These are phyloP conservation scores for Pichia eremophila DNA, from an alignment of 805 yeast species.

Conservation along the genomic window DNA sequence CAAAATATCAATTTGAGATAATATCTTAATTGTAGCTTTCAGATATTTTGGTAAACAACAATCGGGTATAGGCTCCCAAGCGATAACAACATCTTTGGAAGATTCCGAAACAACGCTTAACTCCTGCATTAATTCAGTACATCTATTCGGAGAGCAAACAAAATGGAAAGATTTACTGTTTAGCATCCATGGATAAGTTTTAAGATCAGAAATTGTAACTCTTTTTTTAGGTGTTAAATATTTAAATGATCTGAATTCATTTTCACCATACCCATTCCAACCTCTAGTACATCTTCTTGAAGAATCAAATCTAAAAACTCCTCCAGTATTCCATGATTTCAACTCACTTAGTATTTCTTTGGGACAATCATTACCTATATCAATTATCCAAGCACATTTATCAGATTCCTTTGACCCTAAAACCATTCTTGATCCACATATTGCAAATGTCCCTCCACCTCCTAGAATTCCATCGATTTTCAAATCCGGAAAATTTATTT, in stretches of 20 bases:
- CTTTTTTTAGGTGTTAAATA: constrained; percentile 55
- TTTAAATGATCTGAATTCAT: constrained; percentile 52
- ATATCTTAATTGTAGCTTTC: constrained; percentile 26
- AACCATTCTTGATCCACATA: constrained; percentile 61
- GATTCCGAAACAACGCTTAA: constrained; percentile 12
- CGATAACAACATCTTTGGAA: constrained; percentile 31
- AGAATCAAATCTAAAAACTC: constrained; percentile 41
- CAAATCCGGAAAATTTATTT: constrained; percentile 48
- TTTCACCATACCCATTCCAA: constrained; percentile 59
- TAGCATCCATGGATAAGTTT: constrained; percentile 28
- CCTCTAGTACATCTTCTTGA: constrained; percentile 69
- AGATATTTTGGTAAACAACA: constrained; percentile 49
- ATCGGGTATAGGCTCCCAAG: constrained; percentile 87
- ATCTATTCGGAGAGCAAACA: constrained; percentile 63
- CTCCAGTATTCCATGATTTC: constrained; percentile 53
- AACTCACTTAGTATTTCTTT: constrained; percentile 33
- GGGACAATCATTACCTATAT: constrained; percentile 76
- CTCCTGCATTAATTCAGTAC: constrained; percentile 35
- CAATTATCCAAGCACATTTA: constrained; percentile 60
- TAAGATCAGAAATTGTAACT: constrained; percentile 47
- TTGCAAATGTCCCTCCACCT: constrained; percentile 84
- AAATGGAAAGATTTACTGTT: constrained; percentile 50
- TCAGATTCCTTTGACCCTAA: constrained; percentile 28
- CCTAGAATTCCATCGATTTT: constrained; percentile 54
- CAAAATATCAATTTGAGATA: constrained; percentile 45